phyloP scores from a whole-genome alignment of 352 stramenopile genomes.

The Phytopythium sindhum region DNA sequence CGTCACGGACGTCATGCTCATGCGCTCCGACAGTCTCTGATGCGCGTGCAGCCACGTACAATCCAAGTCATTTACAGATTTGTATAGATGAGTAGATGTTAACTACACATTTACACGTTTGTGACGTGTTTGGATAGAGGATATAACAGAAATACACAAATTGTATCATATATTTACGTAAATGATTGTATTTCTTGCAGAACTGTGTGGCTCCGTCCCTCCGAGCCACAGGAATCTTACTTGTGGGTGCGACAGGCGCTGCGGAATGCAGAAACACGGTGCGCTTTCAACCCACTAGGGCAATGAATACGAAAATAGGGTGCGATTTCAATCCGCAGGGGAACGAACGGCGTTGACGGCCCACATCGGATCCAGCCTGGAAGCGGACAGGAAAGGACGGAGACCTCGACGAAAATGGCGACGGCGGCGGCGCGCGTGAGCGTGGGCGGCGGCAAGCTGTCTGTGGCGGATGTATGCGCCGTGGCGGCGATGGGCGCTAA shows the following conservation, averaged over 20 bases:
- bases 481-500: constrained; percentile 46
- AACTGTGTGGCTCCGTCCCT: neutral
- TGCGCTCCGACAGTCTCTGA: too few relatives aligned
- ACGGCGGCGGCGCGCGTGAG: constrained; percentile 53
- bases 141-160: too few relatives aligned
- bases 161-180: neutral
- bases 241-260: neutral
- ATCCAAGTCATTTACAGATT: too few relatives aligned
- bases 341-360: neutral
- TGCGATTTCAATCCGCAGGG: too few relatives aligned
- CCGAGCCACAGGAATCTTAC: neutral
- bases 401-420: neutral
- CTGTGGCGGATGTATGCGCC: constrained; percentile 54
- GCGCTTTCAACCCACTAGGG: too few relatives aligned
- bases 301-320: neutral
- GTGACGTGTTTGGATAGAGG: too few relatives aligned
- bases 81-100: too few relatives aligned
- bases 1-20: too few relatives aligned
- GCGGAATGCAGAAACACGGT: too few relatives aligned
- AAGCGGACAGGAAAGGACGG: neutral
- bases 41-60: constrained; percentile 1
- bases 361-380: neutral
- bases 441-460: constrained; percentile 50
- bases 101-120: too few relatives aligned
- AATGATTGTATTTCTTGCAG: neutral